Evolutionary conservation across 1,284 basidiomycete species (phyloP), one percentile per base, ranked within the genome.

Genomic region (Sanghuangporus sanghuang): DNA sequence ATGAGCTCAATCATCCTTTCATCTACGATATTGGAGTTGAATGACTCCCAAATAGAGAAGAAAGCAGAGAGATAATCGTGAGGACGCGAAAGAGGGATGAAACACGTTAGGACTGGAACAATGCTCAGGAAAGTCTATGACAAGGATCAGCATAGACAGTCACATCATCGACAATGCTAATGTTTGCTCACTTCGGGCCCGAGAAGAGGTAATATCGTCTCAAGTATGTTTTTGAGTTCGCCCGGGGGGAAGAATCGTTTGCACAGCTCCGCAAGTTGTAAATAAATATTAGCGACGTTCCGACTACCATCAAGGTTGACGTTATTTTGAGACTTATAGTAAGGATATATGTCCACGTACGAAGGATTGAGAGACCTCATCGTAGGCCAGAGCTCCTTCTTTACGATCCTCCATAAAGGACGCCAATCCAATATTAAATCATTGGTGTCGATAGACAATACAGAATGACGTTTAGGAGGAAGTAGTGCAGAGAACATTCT

Each of bases 21-120:
- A 69, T 96, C 93, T 64, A 93, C 78, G 18, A 89, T 79, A 46
- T 83, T 83, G 0, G 91, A 92, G 70, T 93, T 92, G 73, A 94
- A 92, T 3, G 89, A 86, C 71, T 93, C 88, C 92, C 94, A 95
- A 0, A 95, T 77, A 64, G 84, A 87, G 77, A 95, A 94, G 11
- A 93, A 71, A 0, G 84, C 72, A 35, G 90, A 87, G 55, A 93
- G 75, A 73, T 93, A 95, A 21, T 85, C 76, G 63, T 89, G 81
- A 9, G 81, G 82, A 69, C 87, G 81, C 1, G 83, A 83, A 3
- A 84, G 83, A 6, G 92, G 93, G 32, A 95, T 75, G 75, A 95
- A 95, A 0, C 87, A 89, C 9, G 85, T 86, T 63, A 93, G 70
- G 18, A 91, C 85, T 6, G 89, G 87, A 35, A 89, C 74, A 76